These are phyloP conservation scores for Penicillium salamii DNA, from an alignment of 495 filamentous ascomycete species.

Conservation along the genomic window DNA sequence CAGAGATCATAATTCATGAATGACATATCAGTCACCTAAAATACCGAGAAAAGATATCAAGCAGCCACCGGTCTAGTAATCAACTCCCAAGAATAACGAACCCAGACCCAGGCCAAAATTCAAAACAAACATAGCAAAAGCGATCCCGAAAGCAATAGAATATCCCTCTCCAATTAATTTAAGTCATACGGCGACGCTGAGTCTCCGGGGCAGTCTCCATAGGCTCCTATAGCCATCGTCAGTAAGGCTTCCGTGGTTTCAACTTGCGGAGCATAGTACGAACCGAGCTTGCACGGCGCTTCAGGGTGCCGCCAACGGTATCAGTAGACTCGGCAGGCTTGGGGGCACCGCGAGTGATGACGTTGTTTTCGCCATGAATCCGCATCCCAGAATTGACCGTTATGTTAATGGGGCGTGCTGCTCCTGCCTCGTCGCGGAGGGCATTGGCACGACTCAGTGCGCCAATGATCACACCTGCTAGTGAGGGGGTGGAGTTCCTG, in stretches of 20 bases:
- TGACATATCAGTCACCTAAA: no score
- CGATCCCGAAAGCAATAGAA: no score
- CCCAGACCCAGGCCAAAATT: no score
- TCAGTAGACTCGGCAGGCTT: background rate
- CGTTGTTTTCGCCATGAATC: background rate
- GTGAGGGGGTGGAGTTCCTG: background rate
- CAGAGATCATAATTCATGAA: background rate
- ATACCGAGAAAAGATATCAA: no score
- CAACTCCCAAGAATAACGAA: no score
- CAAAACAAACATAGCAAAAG: no score
- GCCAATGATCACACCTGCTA: constrained; percentile 10
- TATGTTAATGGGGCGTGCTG: background rate
- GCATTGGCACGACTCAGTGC: constrained; percentile 7
- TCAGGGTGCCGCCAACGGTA: background rate
- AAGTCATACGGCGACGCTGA: background rate
- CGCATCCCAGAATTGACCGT: background rate
- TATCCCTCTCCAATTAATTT: no score
- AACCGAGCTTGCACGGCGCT: constrained; percentile 7
- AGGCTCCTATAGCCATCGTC: constrained; percentile 1
- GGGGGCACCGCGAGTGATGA: background rate
- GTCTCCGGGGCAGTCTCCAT: background rate
- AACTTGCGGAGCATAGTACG: background rate
- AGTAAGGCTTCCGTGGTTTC: background rate
- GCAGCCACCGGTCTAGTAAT: background rate
- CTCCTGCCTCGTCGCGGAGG: constrained; percentile 7